Evolutionary conservation across 768 basidiomycete genomes (phyloP), one percentile per base, ranked within the genome.

Genomic region (Boletus fagicola): DNA sequence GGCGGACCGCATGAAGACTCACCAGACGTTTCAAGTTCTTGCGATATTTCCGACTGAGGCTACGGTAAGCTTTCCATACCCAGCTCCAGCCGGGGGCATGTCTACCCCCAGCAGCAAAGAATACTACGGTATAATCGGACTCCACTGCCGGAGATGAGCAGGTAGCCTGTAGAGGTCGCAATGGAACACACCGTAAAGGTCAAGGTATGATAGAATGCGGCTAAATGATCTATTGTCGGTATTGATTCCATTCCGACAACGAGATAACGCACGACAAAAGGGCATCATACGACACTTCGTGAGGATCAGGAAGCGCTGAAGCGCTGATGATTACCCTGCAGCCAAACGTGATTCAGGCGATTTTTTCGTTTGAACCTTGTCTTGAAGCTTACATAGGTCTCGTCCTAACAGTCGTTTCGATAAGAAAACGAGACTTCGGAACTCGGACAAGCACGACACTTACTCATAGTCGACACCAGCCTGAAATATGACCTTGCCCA

Each of bases 381-480:
- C 12, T 31, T 36, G 60, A 26, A 30, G 77, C 86, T 66, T 77
- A 92, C 92, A 94, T 92, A 50, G 91, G 92, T 62, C 90, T 82
- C 52, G 92, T 94, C 74, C 92, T 93, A 58, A 15, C 33, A 28
- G 8, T 3, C 3, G n/a, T 12, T 20, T 42, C 53, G 54, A 67
- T 65, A 24, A 68, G 56, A 54, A 53, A 49, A 56, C 65, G 53
- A 65, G 31, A 38, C 39, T 35, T 44, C 42, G 18, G 22, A 12
- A 42, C 48, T 52, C 26, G 44, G 47, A 36, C n/a, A 12, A 24
- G 43, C 11, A 42, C 22, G 28, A 52, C 18, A 78, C 87, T 68
- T 64, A 94, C 92, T 93, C 91, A 62, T 84, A 93, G 74, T 94
- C 92, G 56, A 92, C 88, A 2, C 92, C 92, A 44, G 92, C 92